Base-by-base conservation (phyloP, 192 early-diverging fungal species). In the Coemansia erecta region DNA sequence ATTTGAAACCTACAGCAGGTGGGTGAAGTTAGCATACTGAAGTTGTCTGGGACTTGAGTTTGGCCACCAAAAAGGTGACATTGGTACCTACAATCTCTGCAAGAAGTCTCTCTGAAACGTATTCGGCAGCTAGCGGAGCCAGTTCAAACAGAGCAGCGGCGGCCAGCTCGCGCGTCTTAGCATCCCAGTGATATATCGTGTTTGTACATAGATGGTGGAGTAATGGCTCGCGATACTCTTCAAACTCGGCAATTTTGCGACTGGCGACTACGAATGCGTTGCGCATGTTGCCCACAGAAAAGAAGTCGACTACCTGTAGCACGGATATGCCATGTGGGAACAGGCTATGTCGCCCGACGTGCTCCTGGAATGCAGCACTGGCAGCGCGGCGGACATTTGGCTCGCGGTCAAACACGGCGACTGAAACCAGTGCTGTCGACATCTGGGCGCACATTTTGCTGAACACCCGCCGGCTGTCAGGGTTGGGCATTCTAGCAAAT, bases 321-420 rank as follows among this genome's bases (percentile, higher is more conserved):
- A 99, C 89, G 8, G 91, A 84, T 56, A 99, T 95, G 0, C 97
- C 97, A 72, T 92, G 89, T 22, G 97, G 93, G 55, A 98, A 97
- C 37, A 88, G 66, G 18, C 89, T 89, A 72, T 87, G 86, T 28
- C 97, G 82, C 6, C 97, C 97, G 49, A 96, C 97, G 64, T 95
- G 92, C 61, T 99, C 97, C 73, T 99, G 97, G 70, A 96, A 97
- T 6, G 97, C 97, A 7, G 97, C 97, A 68, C 89, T 90, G 21
- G 90, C 91, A 6, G 97, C 97, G 21, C 97, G 80, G 14, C 97
- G 85, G 14, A 98, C 88, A 58, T 92, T 93, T 21, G 95, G 84
- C 55, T 99, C 97, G 12, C 97, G 88, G 77, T 99, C 97, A 74
- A 91, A 91, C 4, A 91, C 82, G 0, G 90, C 88, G 13, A 90